Evolutionary conservation across 441 rosid genomes (phyloP).

Genomic region (Populus hybrid): DNA sequence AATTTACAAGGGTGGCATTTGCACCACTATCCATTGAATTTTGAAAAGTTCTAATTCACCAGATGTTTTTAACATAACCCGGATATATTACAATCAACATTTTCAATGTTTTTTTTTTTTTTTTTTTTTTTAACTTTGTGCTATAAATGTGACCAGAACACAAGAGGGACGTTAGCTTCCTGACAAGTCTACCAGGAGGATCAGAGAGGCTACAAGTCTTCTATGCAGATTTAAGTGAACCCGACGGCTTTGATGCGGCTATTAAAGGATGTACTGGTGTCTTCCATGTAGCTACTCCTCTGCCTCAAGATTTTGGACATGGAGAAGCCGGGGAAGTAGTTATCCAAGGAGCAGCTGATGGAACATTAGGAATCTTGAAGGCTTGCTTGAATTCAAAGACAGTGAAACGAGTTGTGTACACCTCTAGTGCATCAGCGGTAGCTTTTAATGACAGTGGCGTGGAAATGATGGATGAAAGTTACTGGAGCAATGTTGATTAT

Average conservation of each 20-base stretch:
- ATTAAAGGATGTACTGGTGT: too few species aligned
- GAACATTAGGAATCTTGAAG: conserved; percentile 23
- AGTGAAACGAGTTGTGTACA: conserved; percentile 43
- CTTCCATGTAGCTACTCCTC: too few species aligned
- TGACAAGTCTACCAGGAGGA: conserved; percentile 33
- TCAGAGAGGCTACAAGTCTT: conserved; percentile 31
- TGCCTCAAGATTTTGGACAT: too few species aligned
- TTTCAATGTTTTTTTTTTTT: neutral
- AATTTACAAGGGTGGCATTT: neutral
- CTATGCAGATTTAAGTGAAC: conserved; percentile 33
- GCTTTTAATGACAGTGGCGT: neutral
- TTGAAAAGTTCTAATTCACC: neutral
- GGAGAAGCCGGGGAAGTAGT: too few species aligned
- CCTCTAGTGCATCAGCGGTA: conserved; percentile 29
- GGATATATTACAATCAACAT: too few species aligned
- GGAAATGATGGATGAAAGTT: conserved; percentile 35
- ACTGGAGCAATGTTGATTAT: conserved; percentile 35
- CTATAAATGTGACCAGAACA: conserved; percentile 22
- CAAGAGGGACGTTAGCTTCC: conserved; percentile 37
- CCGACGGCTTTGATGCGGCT: conserved; percentile 29
- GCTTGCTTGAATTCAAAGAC: conserved; percentile 33
- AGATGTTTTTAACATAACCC: neutral
- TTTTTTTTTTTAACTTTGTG: neutral
- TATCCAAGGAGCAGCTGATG: too few species aligned
- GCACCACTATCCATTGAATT: neutral